Evolutionary conservation across 2,329 filamentous ascomycete genomes (phyloP).

Genomic region (Ceratocystis albifundus): DNA sequence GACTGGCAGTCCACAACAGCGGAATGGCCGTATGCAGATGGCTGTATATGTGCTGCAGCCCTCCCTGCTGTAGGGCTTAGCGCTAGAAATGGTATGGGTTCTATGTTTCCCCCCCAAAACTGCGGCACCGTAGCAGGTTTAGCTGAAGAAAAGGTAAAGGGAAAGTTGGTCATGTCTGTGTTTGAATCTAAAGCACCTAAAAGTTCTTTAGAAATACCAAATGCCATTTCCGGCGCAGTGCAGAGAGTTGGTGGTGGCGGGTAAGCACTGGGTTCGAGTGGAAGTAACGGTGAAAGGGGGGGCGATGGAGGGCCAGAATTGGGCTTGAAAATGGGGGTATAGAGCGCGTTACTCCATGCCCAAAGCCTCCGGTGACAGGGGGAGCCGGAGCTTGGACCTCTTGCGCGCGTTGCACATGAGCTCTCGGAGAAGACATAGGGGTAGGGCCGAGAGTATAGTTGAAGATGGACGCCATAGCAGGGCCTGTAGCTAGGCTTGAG

Average conservation of each 20-base stretch:
- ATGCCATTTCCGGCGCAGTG: neutral
- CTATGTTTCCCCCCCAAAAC: constrained; percentile 2
- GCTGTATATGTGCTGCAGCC: neutral
- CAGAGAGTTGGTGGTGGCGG: neutral
- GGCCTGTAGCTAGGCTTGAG: neutral
- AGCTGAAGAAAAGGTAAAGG: neutral
- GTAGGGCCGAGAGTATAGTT: neutral
- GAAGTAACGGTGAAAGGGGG: neutral
- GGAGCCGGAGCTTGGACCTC: neutral
- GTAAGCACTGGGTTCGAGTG: too few species aligned
- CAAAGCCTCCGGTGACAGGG: neutral
- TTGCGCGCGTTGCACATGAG: neutral
- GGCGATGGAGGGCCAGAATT: neutral
- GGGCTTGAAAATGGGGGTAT: neutral
- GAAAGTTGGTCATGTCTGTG: neutral
- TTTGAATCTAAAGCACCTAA: neutral
- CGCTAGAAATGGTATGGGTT: neutral
- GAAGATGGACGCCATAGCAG: neutral
- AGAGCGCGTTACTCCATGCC: neutral
- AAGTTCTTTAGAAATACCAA: neutral
- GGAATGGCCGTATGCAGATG: neutral
- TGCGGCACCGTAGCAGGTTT: neutral
- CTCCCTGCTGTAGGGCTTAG: neutral
- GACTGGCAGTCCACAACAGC: neutral
- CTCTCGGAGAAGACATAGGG: neutral